Base-by-base conservation (phyloP, 371 early-diverging fungal genomes). In the Mucor mucedo region DNA sequence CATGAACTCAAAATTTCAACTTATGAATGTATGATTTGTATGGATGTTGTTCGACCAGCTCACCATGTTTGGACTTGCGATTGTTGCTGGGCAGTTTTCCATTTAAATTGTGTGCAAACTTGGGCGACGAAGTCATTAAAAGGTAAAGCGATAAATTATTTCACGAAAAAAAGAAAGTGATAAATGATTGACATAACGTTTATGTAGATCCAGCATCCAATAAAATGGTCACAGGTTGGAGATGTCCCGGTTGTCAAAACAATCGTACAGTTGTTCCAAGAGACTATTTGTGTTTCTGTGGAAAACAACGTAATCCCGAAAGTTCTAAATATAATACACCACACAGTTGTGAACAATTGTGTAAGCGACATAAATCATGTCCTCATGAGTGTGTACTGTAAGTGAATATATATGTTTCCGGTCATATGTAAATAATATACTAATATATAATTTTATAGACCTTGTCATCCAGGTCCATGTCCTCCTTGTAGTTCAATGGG, bases 11-110 rank as follows among this genome's bases (percentile, higher is more conserved):
- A 77, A 27, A 84, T 77, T 6, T 81, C 87, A 5, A 71, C 87
- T 0, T 94, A 95, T 72, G 96, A 98, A 58, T 97, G 98, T 75
- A 93, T 96, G 96, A 87, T 96, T 32, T 97, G 98, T 78, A 94
- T 91, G 84, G 96, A 96, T 70, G 69, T 73, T 14, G 83, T 97
- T 38, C 82, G 84, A 41, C 81, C 81, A 7, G 82, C 83, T 0
- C 86, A 93, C 67, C 78, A 72, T 41, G 85, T 88, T 3, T 97
- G 96, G 96, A 84, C 82, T 52, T 97, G 98, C 78, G 81, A 86
- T 71, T 76, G 80, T 28, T 97, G 98, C 76, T 95, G 89, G 89
- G 93, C 93, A 21, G 88, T 93, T 10, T 95, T 96, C 65, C 98
- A 97, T 70, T 78, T 95, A 39, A 73, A 79, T 13, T 94, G 94